These are phyloP conservation scores for Tetrapyrgos nigripes DNA, from an alignment of 1,284 basidiomycete genomes.

Conservation along the genomic window DNA sequence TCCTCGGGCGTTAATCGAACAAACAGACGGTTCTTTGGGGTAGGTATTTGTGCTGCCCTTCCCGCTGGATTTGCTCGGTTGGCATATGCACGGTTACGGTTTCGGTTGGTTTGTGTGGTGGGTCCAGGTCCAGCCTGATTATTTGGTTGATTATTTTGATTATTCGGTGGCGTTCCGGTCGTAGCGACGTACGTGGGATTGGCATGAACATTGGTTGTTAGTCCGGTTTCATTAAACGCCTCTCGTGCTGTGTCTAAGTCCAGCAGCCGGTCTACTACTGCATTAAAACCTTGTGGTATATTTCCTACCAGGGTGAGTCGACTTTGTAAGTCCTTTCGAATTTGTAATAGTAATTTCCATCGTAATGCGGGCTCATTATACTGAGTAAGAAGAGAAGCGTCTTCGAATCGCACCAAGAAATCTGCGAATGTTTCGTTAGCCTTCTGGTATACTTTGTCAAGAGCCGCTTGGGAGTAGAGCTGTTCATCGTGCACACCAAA, in stretches of 20 bases:
- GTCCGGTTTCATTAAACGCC: not conserved
- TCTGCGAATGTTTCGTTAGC: not conserved
- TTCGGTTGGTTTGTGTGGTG: too few species aligned
- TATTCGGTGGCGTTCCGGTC: not conserved
- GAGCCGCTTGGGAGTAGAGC: not conserved
- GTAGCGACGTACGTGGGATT: not conserved
- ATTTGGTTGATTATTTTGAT: not conserved
- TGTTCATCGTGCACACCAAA: not conserved
- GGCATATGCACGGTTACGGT: too few species aligned
- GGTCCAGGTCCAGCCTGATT: too few species aligned
- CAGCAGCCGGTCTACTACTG: not conserved
- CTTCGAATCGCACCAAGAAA: slow-evolving; percentile 3
- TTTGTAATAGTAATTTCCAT: not conserved
- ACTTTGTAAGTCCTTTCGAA: not conserved
- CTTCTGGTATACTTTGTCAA: not conserved
- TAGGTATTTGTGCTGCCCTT: too few species aligned
- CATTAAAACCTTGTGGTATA: not conserved
- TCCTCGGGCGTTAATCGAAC: too few species aligned
- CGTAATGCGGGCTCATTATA: not conserved
- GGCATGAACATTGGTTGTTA: not conserved
- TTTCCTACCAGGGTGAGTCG: not conserved
- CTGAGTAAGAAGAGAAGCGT: not conserved
- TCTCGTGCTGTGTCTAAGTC: not conserved
- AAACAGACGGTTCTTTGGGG: too few species aligned
- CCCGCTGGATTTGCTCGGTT: too few species aligned